phyloP scores from a whole-genome alignment of 2,329 filamentous ascomycete species.

The Pyrenochaeta sp. region DNA sequence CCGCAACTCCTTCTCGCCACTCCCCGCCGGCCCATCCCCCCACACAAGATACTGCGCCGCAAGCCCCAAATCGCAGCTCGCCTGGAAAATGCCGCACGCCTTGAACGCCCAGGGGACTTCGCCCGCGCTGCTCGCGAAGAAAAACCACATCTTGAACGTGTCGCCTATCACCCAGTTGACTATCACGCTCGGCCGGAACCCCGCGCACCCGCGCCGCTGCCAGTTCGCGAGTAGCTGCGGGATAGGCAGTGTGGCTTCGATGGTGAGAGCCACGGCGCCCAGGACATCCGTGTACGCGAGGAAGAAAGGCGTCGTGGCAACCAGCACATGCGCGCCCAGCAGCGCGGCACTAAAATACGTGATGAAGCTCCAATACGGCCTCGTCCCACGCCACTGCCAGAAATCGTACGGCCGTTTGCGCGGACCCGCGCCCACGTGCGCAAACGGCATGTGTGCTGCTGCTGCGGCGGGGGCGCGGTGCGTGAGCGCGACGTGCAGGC shows the following conservation, averaged over 20 bases:
- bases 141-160: conserved; percentile 78
- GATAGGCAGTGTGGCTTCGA: conserved; percentile 82
- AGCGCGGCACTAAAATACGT: conserved; percentile 70
- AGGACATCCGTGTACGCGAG: conserved; percentile 70
- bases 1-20: conserved; percentile 30
- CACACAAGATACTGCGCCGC: conserved; percentile 71
- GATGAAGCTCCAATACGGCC: conserved; percentile 82
- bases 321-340: conserved; percentile 69
- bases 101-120: conserved; percentile 80
- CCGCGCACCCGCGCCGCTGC: conserved; percentile 73
- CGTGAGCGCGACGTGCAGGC: conserved; percentile 68
- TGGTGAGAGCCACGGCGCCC: conserved; percentile 76
- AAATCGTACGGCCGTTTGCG: conserved; percentile 77
- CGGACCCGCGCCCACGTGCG: no score
- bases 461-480: conserved; percentile 56
- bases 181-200: conserved; percentile 78
- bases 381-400: conserved; percentile 80
- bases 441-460: conserved; percentile 56
- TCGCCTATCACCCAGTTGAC: conserved; percentile 82
- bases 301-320: conserved; percentile 68
- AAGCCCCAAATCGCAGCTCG: conserved; percentile 75
- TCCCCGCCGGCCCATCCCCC: conserved; percentile 33
- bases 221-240: conserved; percentile 79
- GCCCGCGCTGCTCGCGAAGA: conserved; percentile 76
- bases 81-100: conserved; percentile 82